phyloP scores from a whole-genome alignment of 2,329 filamentous ascomycete genomes.

The Huntiella moniliformis region DNA sequence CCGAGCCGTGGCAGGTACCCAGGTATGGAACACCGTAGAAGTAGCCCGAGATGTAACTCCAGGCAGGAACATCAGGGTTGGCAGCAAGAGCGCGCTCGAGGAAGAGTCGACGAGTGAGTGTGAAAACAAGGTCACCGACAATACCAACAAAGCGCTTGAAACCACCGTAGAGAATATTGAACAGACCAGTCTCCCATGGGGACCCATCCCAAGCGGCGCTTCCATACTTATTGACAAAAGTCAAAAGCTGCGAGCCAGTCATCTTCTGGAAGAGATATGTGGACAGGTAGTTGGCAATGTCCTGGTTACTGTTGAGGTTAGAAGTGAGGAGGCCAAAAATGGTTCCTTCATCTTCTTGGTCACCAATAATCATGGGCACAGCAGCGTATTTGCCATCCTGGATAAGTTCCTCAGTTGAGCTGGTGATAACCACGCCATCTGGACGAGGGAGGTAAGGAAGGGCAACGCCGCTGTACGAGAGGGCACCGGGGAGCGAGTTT shows the following conservation, averaged over 20 bases:
- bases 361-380: constrained; percentile 44
- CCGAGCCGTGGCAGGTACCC: constrained; percentile 44
- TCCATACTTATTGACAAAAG: constrained; percentile 34
- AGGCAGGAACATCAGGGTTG: constrained; percentile 29
- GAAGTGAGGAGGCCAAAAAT: constrained; percentile 39
- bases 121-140: constrained; percentile 43
- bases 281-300: constrained; percentile 34
- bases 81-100: constrained; percentile 23
- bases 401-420: constrained; percentile 32
- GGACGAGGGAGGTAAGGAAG: constrained; percentile 44
- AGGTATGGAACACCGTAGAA: constrained; percentile 39
- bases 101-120: constrained; percentile 21
- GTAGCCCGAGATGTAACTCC: constrained; percentile 43
- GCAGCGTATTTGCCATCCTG: constrained; percentile 30
- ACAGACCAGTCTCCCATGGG: constrained; percentile 36
- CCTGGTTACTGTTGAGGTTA: constrained; percentile 35
- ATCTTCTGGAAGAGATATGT: constrained; percentile 29
- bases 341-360: constrained; percentile 49
- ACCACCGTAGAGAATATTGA: constrained; percentile 45
- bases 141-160: constrained; percentile 46
- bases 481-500: constrained; percentile 36
- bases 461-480: constrained; percentile 38
- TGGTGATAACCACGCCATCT: constrained; percentile 33
- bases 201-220: constrained; percentile 34
- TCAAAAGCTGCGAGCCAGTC: constrained; percentile 22